Evolutionary conservation across 2,329 filamentous ascomycete genomes (phyloP).

Genomic region (Apiospora phragmitis): DNA sequence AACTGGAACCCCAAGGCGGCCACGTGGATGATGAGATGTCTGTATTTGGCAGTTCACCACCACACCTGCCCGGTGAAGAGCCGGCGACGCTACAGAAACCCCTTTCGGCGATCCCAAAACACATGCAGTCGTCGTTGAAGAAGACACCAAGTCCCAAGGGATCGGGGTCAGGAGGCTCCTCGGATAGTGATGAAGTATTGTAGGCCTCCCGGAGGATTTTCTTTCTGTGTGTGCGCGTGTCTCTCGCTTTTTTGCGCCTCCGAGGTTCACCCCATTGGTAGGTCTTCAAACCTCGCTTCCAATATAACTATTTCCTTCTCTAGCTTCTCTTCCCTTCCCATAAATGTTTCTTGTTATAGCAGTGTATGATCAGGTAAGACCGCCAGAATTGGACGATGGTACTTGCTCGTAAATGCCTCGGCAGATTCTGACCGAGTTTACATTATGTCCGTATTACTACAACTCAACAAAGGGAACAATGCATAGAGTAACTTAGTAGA

Average conservation of each 20-base stretch:
- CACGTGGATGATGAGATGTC: too few species aligned
- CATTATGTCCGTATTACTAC: neutral
- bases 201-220: neutral
- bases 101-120: too few species aligned
- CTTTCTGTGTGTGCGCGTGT: too few species aligned
- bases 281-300: neutral
- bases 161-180: too few species aligned
- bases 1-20: too few species aligned
- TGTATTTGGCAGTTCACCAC: too few species aligned
- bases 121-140: too few species aligned
- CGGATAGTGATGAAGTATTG: neutral
- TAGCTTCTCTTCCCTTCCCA: neutral
- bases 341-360: neutral
- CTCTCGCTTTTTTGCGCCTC: too few species aligned
- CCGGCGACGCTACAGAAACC: too few species aligned
- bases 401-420: neutral
- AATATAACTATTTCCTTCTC: neutral
- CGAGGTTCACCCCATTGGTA: neutral
- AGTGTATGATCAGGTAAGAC: neutral
- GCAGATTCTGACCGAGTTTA: neutral
- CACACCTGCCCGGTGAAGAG: too few species aligned
- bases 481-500: neutral
- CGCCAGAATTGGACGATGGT: neutral
- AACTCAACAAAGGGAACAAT: neutral
- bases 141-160: too few species aligned